Evolutionary conservation across 2,329 filamentous ascomycete genomes (phyloP).

Genomic region (Fusarium sp.): DNA sequence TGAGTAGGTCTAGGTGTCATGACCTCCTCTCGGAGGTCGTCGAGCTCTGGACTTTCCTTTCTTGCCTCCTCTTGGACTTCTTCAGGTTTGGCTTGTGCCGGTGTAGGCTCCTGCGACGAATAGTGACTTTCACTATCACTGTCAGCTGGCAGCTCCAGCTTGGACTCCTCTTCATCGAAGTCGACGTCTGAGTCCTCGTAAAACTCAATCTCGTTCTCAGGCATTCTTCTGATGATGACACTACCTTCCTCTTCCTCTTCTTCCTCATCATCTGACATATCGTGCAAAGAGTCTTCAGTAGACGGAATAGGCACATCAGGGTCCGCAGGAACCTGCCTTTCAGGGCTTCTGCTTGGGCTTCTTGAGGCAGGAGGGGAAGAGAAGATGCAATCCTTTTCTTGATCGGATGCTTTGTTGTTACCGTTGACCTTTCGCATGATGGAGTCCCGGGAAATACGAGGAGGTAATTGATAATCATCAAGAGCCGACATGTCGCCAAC

Average conservation of each 20-base stretch:
- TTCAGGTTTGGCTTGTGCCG: slow-evolving; percentile 38
- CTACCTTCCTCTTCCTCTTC: slow-evolving; percentile 64
- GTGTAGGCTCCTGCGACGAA: slow-evolving; percentile 46
- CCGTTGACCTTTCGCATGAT: slow-evolving; percentile 90
- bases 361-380: slow-evolving; percentile 69
- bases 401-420: slow-evolving; percentile 64
- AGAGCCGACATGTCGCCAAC: slow-evolving; percentile 70
- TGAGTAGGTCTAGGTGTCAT: slow-evolving; percentile 62
- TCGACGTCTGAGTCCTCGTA: slow-evolving; percentile 60
- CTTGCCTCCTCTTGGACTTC: slow-evolving; percentile 54
- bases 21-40: slow-evolving; percentile 57
- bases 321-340: slow-evolving; percentile 73
- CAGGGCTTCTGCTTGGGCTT: slow-evolving; percentile 59
- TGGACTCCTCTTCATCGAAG: slow-evolving; percentile 70
- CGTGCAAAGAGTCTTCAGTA: slow-evolving; percentile 74
- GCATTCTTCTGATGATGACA: slow-evolving; percentile 75
- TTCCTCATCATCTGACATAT: slow-evolving; percentile 62
- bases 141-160: slow-evolving; percentile 61
- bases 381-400: slow-evolving; percentile 72
- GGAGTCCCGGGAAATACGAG: slow-evolving; percentile 91
- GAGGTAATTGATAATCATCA: slow-evolving; percentile 74
- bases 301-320: slow-evolving; percentile 92
- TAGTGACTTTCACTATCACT: slow-evolving; percentile 55
- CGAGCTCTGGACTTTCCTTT: not conserved
- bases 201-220: slow-evolving; percentile 72